Conservation (phyloP, 768 basidiomycete genomes). For the Cystoderma amianthinum region DNA sequence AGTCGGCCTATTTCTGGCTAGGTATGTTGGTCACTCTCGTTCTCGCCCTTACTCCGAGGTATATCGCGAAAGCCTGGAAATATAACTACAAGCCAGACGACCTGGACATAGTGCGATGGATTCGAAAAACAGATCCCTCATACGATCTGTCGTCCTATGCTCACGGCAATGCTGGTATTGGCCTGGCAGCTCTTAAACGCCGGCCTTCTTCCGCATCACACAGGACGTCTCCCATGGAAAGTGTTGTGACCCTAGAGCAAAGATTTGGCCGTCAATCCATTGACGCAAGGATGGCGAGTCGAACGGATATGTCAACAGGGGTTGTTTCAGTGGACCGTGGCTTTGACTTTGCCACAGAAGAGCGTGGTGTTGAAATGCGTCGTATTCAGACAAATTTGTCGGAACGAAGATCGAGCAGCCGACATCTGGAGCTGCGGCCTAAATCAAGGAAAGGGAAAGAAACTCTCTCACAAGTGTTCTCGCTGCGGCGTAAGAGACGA, state of each 20-base stretch:
- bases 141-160: slow-evolving; percentile 38
- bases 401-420: slow-evolving; percentile 41
- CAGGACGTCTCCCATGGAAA: too few relatives aligned
- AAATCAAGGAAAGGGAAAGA: slow-evolving; percentile 26
- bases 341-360: slow-evolving; percentile 86
- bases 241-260: slow-evolving; percentile 17
- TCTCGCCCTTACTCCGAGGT: slow-evolving; percentile 73
- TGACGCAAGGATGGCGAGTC: slow-evolving; percentile 43
- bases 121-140: slow-evolving; percentile 59
- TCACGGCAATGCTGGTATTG: slow-evolving; percentile 9
- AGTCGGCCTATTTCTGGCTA: slow-evolving; percentile 85
- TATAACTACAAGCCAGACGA: slow-evolving; percentile 71
- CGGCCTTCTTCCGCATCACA: slow-evolving; percentile 14
- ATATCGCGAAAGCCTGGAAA: slow-evolving; percentile 62
- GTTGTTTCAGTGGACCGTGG: slow-evolving; percentile 63
- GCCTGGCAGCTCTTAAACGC: slow-evolving; percentile 4
- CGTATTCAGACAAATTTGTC: slow-evolving; percentile 80
- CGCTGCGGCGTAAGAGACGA: slow-evolving; percentile 19
- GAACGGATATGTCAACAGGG: slow-evolving; percentile 88
- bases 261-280: slow-evolving; percentile 28
- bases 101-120: slow-evolving; percentile 69
- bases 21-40: slow-evolving; percentile 62
- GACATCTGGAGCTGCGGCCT: slow-evolving; percentile 3
- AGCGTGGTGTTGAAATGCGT: slow-evolving; percentile 78
- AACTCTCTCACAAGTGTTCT: slow-evolving; percentile 26